Conservation (phyloP, 2,329 filamentous ascomycete species). For the Trichoderma koningii region DNA sequence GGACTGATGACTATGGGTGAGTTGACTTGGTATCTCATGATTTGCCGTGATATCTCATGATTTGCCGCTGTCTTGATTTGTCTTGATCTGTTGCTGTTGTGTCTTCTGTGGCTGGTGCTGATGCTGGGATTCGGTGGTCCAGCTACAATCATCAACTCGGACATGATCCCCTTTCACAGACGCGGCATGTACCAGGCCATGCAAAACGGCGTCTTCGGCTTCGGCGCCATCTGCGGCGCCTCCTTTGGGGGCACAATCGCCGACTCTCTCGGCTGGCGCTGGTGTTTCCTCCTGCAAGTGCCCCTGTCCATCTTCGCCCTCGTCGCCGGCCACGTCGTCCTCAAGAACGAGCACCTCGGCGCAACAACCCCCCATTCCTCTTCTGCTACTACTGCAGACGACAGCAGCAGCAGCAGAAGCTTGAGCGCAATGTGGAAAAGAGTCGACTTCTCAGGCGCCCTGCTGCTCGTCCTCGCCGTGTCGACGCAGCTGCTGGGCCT, state of each 20-base stretch:
- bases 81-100: too few species aligned
- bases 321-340: slow-evolving; percentile 55
- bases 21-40: not conserved
- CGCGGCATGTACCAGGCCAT: slow-evolving; percentile 62
- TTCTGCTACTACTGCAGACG: too few species aligned
- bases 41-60: too few species aligned
- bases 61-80: too few species aligned
- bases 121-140: not conserved
- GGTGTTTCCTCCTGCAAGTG: slow-evolving; percentile 65
- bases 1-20: slow-evolving; percentile 68
- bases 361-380: slow-evolving; percentile 5
- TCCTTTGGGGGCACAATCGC: slow-evolving; percentile 66
- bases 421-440: slow-evolving; percentile 51
- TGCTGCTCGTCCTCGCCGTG: slow-evolving; percentile 59
- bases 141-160: slow-evolving; percentile 60
- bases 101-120: too few species aligned
- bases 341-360: slow-evolving; percentile 33
- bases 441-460: slow-evolving; percentile 60
- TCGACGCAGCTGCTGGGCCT: slow-evolving; percentile 59
- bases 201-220: slow-evolving; percentile 63
- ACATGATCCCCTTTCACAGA: slow-evolving; percentile 60
- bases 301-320: slow-evolving; percentile 60
- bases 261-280: slow-evolving; percentile 67
- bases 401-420: slow-evolving; percentile 30
- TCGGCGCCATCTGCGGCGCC: slow-evolving; percentile 63